These are phyloP conservation scores for Glycine latifolia DNA, from an alignment of 306 rosid genomes.

Conservation along the genomic window DNA sequence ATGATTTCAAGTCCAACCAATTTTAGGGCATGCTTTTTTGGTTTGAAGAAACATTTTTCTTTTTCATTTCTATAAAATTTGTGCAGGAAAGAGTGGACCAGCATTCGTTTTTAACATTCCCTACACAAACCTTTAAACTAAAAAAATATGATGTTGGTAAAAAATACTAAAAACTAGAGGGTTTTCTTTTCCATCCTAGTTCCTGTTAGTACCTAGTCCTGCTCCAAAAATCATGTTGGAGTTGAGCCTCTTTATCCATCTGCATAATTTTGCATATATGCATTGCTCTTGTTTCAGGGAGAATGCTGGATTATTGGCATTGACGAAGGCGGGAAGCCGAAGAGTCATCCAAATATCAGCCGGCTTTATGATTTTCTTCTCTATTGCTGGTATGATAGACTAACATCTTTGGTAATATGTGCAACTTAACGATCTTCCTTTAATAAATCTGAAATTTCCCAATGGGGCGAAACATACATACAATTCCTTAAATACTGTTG, in stretches of 20 bases:
- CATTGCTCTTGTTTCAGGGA: conserved; percentile 44
- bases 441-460: neutral
- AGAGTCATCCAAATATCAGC: conserved; percentile 89
- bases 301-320: conserved; percentile 87
- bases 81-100: neutral
- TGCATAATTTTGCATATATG: neutral
- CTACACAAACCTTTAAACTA: neutral
- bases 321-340: conserved; percentile 87
- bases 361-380: conserved; percentile 87
- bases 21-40: neutral
- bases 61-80: neutral
- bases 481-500: too few species aligned
- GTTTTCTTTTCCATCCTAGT: too few species aligned
- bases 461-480: too few species aligned
- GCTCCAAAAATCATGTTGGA: too few species aligned
- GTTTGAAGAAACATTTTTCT: neutral
- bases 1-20: neutral
- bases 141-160: too few species aligned
- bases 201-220: too few species aligned
- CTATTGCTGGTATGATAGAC: conserved; percentile 68
- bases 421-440: neutral
- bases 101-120: neutral
- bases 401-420: neutral
- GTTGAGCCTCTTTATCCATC: neutral
- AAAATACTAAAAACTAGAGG: too few species aligned